A percentile compares a stretch with the other conserved stretches of the same genome.
Evolutionary conservation across 116 monocot species (phyloP).

Genomic region (Trichopus zeylanicus): DNA sequence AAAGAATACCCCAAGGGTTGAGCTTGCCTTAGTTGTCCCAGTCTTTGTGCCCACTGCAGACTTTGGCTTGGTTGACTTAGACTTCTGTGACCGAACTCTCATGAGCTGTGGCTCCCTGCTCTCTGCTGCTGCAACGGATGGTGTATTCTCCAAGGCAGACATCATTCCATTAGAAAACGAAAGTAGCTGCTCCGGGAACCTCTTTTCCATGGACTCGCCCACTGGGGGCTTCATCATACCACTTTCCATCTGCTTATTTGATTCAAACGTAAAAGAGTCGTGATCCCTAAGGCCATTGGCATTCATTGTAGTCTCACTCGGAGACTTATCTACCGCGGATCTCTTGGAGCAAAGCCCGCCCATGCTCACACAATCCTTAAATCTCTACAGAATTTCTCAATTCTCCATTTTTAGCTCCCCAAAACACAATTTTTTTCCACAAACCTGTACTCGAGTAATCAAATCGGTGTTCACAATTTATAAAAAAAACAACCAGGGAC

Average conservation of each 20-base stretch:
- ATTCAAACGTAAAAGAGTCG: constrained; percentile 2
- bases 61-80: constrained; percentile 24
- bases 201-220: constrained; percentile 18
- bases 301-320: constrained; percentile 37
- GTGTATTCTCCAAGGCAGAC: not conserved
- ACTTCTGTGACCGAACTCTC: constrained; percentile 32
- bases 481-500: not conserved
- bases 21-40: constrained; percentile 10
- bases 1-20: not conserved
- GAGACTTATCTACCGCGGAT: constrained; percentile 55
- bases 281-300: constrained; percentile 18
- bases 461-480: not conserved
- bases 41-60: not conserved
- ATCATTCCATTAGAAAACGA: constrained; percentile 19
- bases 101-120: constrained; percentile 18
- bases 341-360: constrained; percentile 46
- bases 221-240: not conserved
- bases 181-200: constrained; percentile 20
- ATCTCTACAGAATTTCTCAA: not conserved
- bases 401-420: not conserved
- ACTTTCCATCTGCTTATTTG: constrained; percentile 7
- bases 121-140: not conserved
- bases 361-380: constrained; percentile 17
- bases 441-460: not conserved
- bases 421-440: not conserved